A percentile compares a stretch with the other conserved stretches of the same genome.
Evolutionary conservation across 2,329 filamentous ascomycete species (phyloP).

Genomic region (Fusarium odoratissimum): DNA sequence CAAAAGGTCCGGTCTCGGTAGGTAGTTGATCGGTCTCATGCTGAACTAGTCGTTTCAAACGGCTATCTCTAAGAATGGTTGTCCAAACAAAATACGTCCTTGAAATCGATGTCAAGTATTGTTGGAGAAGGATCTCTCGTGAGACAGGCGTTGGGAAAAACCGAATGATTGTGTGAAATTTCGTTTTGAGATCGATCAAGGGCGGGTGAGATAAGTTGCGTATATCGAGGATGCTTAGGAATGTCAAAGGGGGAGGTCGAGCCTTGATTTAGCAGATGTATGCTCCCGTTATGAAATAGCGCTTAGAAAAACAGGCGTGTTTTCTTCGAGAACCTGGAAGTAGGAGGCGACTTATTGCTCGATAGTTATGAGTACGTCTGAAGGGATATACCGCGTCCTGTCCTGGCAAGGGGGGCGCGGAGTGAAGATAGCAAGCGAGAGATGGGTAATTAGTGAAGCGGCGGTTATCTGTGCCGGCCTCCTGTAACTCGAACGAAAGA

Average conservation of each 20-base stretch:
- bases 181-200: neutral
- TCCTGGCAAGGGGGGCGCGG: conserved; percentile 31
- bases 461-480: neutral
- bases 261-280: neutral
- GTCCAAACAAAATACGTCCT: conserved; percentile 3
- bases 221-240: conserved; percentile 24
- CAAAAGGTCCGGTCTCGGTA: conserved; percentile 43
- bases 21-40: conserved; percentile 46
- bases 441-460: conserved; percentile 27
- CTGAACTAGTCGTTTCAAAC: conserved; percentile 15
- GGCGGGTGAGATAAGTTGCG: conserved; percentile 14
- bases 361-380: neutral
- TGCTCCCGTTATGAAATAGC: conserved; percentile 11
- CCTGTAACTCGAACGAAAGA: conserved; percentile 3
- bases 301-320: conserved; percentile 11
- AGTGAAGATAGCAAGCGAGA: conserved; percentile 28
- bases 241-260: conserved; percentile 25
- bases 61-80: conserved; percentile 5
- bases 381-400: conserved; percentile 31
- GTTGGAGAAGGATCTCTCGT: neutral
- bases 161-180: neutral
- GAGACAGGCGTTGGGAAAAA: neutral
- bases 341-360: conserved; percentile 4
- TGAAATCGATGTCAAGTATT: neutral
- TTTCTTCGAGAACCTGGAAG: neutral